Evolutionary conservation across 139 green algal species (phyloP), one percentile per base, ranked within the genome.

Genomic region (Edaphochlamys debaryana): DNA sequence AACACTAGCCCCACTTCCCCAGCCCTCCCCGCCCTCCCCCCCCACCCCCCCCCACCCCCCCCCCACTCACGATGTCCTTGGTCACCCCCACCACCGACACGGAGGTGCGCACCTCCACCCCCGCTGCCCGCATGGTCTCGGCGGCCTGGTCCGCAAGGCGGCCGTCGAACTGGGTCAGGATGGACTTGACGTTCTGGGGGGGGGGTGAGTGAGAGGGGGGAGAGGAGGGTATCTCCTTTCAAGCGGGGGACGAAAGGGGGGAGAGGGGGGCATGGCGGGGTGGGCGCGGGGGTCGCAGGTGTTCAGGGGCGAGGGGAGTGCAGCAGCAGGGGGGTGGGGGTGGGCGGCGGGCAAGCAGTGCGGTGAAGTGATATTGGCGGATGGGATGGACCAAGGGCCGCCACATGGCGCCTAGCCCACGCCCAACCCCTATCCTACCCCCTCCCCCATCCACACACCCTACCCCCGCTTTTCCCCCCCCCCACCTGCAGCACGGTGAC

Each of bases 141-240:
- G 91, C 40, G 23, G 93, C 93, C 0, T 67, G 83, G 75, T 89
- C 20, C 66, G 82, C 69, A 60, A 95, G 86, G 30, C 41, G 36
- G 20, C n/a, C 67, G 36, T 88, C 82, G 78, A 96, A 96, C 56
- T 88, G 72, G 2, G 79, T 93, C 36, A 96, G 85, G 84, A 96
- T 93, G 34, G 34, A 37, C 4, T 38, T 40, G 23, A 38, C 34
- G 52, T 37, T 79, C 72, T 79, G 72, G 7, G 27, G 72, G 9
- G 0, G 36, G 50, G 37, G 29, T 22, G n/a, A 19, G 70, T 42
- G 45, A 30, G 17, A 17, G n/a, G 30, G 45, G 30, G 30, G 25
- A 40, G 9, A 5, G 29, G 48, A 54, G 15, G 48, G 15, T 15
- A 9, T 23, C 48, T 15, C 11, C 48, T 54, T 54, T 23, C 15